Conservation (phyloP, 2,329 filamentous ascomycete genomes). For the Monosporascus sp. region DNA sequence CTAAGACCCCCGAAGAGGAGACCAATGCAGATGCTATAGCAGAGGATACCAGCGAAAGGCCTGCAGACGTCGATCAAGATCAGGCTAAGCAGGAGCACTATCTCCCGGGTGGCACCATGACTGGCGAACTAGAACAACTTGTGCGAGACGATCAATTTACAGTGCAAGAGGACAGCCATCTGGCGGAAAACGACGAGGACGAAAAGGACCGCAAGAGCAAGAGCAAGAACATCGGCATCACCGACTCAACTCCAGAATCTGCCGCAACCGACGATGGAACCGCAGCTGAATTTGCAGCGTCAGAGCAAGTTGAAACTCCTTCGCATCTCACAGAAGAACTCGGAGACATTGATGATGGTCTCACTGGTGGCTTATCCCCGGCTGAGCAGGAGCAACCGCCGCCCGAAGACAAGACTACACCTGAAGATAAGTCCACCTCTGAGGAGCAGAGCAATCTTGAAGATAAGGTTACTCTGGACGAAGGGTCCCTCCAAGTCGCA, state of each 20-base stretch:
- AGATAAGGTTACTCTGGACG: not conserved
- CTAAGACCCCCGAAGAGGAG: not conserved
- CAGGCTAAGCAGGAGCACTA: not conserved
- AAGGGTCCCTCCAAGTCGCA: conserved; percentile 4
- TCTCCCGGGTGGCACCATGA: not conserved
- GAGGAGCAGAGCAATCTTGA: too few relatives aligned
- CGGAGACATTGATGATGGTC: not conserved
- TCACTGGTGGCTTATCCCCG: not conserved
- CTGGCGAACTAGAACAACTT: not conserved
- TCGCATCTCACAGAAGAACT: not conserved
- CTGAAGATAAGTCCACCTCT: too few relatives aligned
- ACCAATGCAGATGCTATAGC: not conserved
- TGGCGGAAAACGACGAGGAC: not conserved
- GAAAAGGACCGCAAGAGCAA: not conserved
- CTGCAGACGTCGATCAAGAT: not conserved
- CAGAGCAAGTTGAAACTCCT: not conserved
- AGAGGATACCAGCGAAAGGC: not conserved
- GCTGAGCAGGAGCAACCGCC: not conserved
- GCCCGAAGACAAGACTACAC: too few relatives aligned
- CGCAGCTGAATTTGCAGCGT: not conserved
- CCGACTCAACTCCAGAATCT: not conserved
- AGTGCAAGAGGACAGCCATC: not conserved
- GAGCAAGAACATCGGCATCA: not conserved
- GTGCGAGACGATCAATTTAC: not conserved
- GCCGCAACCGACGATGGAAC: not conserved